These are phyloP conservation scores for Pestalotiopsis sp. DNA, from an alignment of 2,329 filamentous ascomycete genomes.

Conservation along the genomic window DNA sequence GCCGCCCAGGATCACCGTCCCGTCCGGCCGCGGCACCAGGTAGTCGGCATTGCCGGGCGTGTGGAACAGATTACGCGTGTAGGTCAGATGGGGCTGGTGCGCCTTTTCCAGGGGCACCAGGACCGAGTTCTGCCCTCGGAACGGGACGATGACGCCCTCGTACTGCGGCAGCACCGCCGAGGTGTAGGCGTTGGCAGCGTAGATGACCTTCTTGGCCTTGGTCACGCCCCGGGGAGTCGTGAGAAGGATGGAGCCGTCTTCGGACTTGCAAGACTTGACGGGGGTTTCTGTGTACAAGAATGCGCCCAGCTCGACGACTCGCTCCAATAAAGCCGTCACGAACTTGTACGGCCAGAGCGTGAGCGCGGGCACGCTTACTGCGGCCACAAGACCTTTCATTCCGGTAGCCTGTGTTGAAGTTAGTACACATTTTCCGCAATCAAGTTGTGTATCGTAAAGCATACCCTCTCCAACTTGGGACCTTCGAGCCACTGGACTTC, in stretches of 20 bases:
- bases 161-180: conserved; percentile 4
- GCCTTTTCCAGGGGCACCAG: not conserved
- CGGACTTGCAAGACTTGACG: not conserved
- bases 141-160: not conserved
- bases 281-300: conserved; percentile 12
- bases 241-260: not conserved
- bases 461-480: not conserved
- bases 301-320: conserved; percentile 10
- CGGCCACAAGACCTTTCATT: conserved; percentile 5
- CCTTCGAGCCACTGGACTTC: conserved; percentile 9
- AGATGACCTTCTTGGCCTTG: conserved; percentile 4
- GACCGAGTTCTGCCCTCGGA: not conserved
- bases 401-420: conserved; percentile 3
- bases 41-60: not conserved
- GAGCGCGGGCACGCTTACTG: not conserved
- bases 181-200: conserved; percentile 6
- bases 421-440: not conserved
- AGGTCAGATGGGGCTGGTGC: not conserved
- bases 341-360: conserved; percentile 13
- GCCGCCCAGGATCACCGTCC: conserved; percentile 6
- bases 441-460: not conserved
- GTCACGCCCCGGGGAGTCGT: not conserved
- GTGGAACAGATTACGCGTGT: conserved; percentile 4
- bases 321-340: conserved; percentile 1
- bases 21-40: conserved; percentile 5